Base-by-base conservation (phyloP, 306 rosid genomes). In the Betula pendula region DNA sequence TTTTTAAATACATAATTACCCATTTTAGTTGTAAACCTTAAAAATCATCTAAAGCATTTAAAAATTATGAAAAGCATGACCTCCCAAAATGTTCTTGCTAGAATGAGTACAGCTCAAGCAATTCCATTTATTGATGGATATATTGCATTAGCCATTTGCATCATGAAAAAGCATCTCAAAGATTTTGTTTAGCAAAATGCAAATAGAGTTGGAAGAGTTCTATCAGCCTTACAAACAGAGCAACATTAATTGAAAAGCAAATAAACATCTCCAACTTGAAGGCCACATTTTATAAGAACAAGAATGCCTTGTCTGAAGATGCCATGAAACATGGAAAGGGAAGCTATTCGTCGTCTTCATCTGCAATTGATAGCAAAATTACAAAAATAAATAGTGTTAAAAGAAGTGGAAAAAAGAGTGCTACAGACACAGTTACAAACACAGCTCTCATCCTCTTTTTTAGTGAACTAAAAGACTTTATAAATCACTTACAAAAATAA, bases 321-420 rank as follows among this genome's bases (percentile, higher is more conserved):
- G 71, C 80, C 24, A 73, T 81, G 65, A 68, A 72, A 78, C 81
- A 48, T 68, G 35, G 51, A 63, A 17, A 72, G 29, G 55, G 65
- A 76, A 76, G 77, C 79, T 83, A 88, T 9, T 83, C 89, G 12
- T 91, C 94, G 63, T 88, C 96, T 81, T 65, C 93, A 65, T 88
- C 94, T 89, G 91, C 81, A 80, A 74, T 59, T 55, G 11, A 72
- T 38, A 75, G 38, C 33, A 60, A 16, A 17, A 80, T 60, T 38
- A 73, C 43, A 66, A 20, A 20, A 12, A 65, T 69, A 60, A 55
- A 27, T 16, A n/a, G 17, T 10, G 60, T 38, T 20, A 5, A 27
- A 14, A 48, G 13, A 8, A 2, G 45, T 2, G 25, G 69, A 12
- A n/a, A 8, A 16, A 4, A 8, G 5, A 2, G 20, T 31, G n/a